phyloP scores from a whole-genome alignment of 1,284 basidiomycete species.

The Microstroma glucosiphilum region DNA sequence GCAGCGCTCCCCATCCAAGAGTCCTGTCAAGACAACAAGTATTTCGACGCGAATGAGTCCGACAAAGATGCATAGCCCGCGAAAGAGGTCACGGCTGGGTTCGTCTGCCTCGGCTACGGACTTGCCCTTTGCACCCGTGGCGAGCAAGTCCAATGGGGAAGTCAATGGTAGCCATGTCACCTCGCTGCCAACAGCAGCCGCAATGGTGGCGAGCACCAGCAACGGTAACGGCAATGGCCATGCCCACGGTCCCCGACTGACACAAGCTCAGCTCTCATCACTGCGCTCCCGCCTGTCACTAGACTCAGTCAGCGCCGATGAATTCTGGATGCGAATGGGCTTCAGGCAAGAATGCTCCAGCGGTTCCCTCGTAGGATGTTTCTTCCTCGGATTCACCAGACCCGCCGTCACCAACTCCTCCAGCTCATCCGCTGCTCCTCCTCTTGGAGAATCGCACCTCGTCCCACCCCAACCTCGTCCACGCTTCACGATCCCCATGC shows the following conservation, averaged over 20 bases:
- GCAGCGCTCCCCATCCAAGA: too few species aligned
- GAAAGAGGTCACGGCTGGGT: too few species aligned
- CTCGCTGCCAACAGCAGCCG: background rate
- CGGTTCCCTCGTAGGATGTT: conserved; percentile 46
- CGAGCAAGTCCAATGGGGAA: background rate
- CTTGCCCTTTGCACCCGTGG: too few species aligned
- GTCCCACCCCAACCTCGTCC: background rate
- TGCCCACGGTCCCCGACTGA: background rate
- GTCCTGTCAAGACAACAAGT: too few species aligned
- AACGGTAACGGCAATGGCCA: background rate
- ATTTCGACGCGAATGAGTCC: too few species aligned
- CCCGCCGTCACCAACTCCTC: background rate
- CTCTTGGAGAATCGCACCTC: too few species aligned
- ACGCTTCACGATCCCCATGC: conserved; percentile 2
- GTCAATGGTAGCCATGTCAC: background rate
- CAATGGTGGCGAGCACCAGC: background rate
- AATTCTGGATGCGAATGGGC: conserved; percentile 48
- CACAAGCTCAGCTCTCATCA: conserved; percentile 6
- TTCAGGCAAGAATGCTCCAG: conserved; percentile 48
- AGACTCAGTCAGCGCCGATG: conserved; percentile 35
- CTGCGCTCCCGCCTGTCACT: conserved; percentile 22
- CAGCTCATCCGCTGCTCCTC: too few species aligned
- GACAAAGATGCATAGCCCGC: too few species aligned
- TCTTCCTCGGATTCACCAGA: conserved; percentile 13
- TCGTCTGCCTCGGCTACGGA: too few species aligned